Base-by-base conservation (phyloP, 148 eudicot genomes). In the Fagopyrum tataricum region DNA sequence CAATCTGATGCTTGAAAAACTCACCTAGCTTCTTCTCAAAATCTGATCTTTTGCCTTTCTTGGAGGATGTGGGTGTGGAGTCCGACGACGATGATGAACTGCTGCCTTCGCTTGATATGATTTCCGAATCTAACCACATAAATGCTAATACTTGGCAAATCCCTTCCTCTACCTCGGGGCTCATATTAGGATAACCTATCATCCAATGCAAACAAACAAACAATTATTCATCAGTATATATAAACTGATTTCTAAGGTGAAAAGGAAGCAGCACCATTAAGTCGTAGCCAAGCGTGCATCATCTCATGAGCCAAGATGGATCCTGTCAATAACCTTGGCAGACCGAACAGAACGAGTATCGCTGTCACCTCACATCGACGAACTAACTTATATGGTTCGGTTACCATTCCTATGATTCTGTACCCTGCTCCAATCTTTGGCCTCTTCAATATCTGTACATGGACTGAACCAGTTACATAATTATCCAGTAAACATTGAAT, bases 211-310 rank as follows among this genome's bases (percentile, higher is more conserved):
- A 14, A 8, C 5, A 48, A 31, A 31, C 4, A 49, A 15, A 15
- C 15, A 49, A 11, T 18, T 55, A 8, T 55, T 10, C 9, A 55
- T 55, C 24, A 6, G 31, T 15, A 31, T 4, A 11, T 12, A n/a
- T 4, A 43, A 7, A 39, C 42, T n/a, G 37, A n/a, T 48, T 69
- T 44, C 18, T n/a, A 44, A 69, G 26, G 52, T 20, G 13, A 68
- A 68, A 42, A 55, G 42, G 47, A 56, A 47, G 26, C 72, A n/a
- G 68, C 37, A 89, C 97, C 99, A 67, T 89, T 90, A 14, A 96
- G 99, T 73, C 97, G 80, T 53, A 96, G 74, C 99, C 99, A 96
- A 18, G 97, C 99, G 77, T 96, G 97, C 99, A 96, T 96, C 99
- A 96, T 88, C 77, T 96, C 99, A 52, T 92, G 97, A 73, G 99